Base-by-base conservation (phyloP, 306 rosid species). In the Prunus mume region DNA sequence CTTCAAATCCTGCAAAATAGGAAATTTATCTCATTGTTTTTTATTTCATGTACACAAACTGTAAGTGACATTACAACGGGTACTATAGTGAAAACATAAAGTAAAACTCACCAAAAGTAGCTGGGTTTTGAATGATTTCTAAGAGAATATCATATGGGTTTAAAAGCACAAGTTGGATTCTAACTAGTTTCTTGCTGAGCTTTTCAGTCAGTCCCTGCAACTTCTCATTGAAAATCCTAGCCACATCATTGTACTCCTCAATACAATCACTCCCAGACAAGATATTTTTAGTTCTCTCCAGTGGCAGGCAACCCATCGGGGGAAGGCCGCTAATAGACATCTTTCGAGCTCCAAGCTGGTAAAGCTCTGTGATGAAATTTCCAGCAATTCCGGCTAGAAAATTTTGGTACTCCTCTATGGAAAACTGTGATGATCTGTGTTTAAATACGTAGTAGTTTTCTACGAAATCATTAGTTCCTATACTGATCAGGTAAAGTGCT, bases 301-400 rank as follows among this genome's bases (percentile, higher is more conserved):
- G 66, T 70, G 93, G 93, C 34, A 89, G 54, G 81, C 93, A 85
- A 43, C 91, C 91, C 91, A 87, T 89, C 15, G 91, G 93, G 60
- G 91, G 90, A 38, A 85, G 86, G 34, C 93, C 91, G 1, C 75
- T 51, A 4, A 87, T 9, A 7, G 86, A 56, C 13, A 87, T 69
- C 80, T 89, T 89, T 14, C 88, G 69, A 18, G 83, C 88, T 24
- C 90, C 91, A 18, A 83, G 83, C 52, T 14, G 63, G 49, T 83
- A 76, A 15, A 89, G 80, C 52, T 79, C 63, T 52, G 70, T 51
- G 47, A 80, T 65, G 70, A 89, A 87, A 27, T 78, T 56, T 8
- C 76, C 75, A 2, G 90, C 89, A 41, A 80, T 84, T 30, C 80
- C 72, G 5, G 49, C 34, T 3, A 87, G 83, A 51, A 85, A 82